Base-by-base conservation (phyloP, 2,329 filamentous ascomycete species). In the Didymella segeticola region DNA sequence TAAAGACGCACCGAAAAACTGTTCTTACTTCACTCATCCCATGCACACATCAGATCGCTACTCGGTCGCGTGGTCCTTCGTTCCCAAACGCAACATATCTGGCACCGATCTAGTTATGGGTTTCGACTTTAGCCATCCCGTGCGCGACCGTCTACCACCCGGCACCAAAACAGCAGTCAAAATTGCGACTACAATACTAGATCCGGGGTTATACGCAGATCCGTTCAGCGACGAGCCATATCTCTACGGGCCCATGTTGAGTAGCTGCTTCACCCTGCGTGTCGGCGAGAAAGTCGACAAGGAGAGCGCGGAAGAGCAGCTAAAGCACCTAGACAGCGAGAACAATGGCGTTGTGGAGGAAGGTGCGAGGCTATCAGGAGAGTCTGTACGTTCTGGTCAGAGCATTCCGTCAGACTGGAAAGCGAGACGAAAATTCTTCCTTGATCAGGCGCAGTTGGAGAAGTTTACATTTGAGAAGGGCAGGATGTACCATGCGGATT, bases 371-470 rank as follows among this genome's bases (percentile, higher is more conserved):
- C 33, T 48, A 3, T 54, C 51, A 9, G 78, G 78, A 0, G 38
- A 62, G 9, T 41, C 55, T 6, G 61, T 72, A n/a, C 60, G 78
- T 15, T 47, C 66, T 11, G 53, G 53, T 5, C 58, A 67, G 1
- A 62, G 64, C 0, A 64, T 80, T 0, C 79, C 79, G 0, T 56
- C 68, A 0, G 72, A 73, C 17, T 72, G 71, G 45, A 74, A 76
- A 38, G 79, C 79, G 61, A 63, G 79, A n/a, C 66, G 78, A 10
- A 81, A 80, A 56, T 66, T 71, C 58, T 80, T 79, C 53, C 66
- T 79, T 5, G 66, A 71, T 5, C 53, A 61, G 53, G 60, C 17
- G 70, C 77, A 25, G 39, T 64, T 77, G 10, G 64, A 75, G 25
- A 42, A 55, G 0, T 77, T 79, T 41, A 67, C 69, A 0, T 80